Evolutionary conservation across 495 filamentous ascomycete species (phyloP).

Genomic region (Chaetomidium leptoderma): DNA sequence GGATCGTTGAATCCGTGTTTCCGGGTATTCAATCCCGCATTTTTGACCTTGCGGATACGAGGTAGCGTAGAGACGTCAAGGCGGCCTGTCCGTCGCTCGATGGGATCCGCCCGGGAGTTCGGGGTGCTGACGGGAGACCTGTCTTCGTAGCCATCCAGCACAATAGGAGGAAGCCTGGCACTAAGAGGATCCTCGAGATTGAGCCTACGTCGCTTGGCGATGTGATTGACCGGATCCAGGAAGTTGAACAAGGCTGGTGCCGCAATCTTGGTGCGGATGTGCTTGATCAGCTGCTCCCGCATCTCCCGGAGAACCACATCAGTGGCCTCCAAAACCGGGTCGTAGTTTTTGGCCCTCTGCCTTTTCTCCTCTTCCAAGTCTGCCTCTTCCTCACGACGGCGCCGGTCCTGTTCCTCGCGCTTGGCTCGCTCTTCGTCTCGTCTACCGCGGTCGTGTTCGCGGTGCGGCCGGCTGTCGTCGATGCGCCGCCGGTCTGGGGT

Average conservation of each 20-base stretch:
- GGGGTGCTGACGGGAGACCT: slow-evolving; percentile 59
- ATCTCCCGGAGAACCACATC: slow-evolving; percentile 76
- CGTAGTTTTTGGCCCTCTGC: slow-evolving; percentile 73
- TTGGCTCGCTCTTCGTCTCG: slow-evolving; percentile 56
- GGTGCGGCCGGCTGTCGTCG: slow-evolving; percentile 49
- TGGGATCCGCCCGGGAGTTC: slow-evolving; percentile 59
- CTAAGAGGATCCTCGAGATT: slow-evolving; percentile 70
- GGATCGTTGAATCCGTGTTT: slow-evolving; percentile 73
- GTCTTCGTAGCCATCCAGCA: slow-evolving; percentile 51
- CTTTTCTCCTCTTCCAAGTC: slow-evolving; percentile 84
- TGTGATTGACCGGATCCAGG: slow-evolving; percentile 76
- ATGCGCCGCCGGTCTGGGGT: slow-evolving; percentile 30
- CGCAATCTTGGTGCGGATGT: slow-evolving; percentile 79
- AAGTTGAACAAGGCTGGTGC: slow-evolving; percentile 76
- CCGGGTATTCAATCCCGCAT: slow-evolving; percentile 53
- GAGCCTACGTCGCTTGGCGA: slow-evolving; percentile 65
- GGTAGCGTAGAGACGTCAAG: slow-evolving; percentile 63
- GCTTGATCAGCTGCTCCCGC: slow-evolving; percentile 74
- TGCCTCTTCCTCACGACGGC: slow-evolving; percentile 59
- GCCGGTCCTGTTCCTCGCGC: slow-evolving; percentile 42
- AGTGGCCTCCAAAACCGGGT: slow-evolving; percentile 78
- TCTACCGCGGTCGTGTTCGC: slow-evolving; percentile 40
- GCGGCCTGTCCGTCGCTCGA: slow-evolving; percentile 46
- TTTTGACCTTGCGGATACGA: slow-evolving; percentile 64
- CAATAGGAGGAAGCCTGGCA: slow-evolving; percentile 34